These are phyloP conservation scores for Aspergillus pseudoglaucus DNA, from an alignment of 2,329 filamentous ascomycete genomes.

Conservation along the genomic window DNA sequence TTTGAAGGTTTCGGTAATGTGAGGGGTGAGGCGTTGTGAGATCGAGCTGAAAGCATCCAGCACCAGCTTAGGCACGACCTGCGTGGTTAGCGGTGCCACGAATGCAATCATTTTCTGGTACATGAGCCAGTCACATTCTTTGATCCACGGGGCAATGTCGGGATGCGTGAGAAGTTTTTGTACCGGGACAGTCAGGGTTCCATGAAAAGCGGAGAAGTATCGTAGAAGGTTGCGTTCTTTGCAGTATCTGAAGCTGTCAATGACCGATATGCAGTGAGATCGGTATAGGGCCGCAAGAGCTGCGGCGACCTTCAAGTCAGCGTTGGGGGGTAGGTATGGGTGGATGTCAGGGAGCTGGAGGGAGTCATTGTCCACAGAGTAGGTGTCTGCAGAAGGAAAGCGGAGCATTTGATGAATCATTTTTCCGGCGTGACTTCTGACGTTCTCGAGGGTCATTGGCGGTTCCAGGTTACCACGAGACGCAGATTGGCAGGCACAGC, in stretches of 20 bases:
- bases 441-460: slow-evolving; percentile 29
- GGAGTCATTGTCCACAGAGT: slow-evolving; percentile 57
- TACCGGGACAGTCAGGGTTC: slow-evolving; percentile 91
- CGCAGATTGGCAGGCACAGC: slow-evolving; percentile 24
- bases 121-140: slow-evolving; percentile 89
- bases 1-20: slow-evolving; percentile 80
- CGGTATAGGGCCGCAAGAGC: slow-evolving; percentile 83
- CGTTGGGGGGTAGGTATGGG: slow-evolving; percentile 69
- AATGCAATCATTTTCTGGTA: slow-evolving; percentile 97
- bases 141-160: slow-evolving; percentile 82
- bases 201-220: slow-evolving; percentile 89
- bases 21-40: slow-evolving; percentile 69
- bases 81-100: slow-evolving; percentile 77
- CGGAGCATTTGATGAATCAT: slow-evolving; percentile 36
- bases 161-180: slow-evolving; percentile 83
- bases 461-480: slow-evolving; percentile 21
- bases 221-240: slow-evolving; percentile 96
- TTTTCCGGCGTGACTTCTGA: slow-evolving; percentile 30
- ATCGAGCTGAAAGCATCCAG: slow-evolving; percentile 83
- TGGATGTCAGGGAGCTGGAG: slow-evolving; percentile 82
- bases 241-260: slow-evolving; percentile 93
- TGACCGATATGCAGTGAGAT: slow-evolving; percentile 88
- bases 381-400: slow-evolving; percentile 27
- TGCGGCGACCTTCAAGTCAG: slow-evolving; percentile 79
- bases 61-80: slow-evolving; percentile 83